Evolutionary conservation across 176 grass and related monocot genomes (phyloP), one percentile per base, ranked within the genome.

Genomic region (Carex littledalei): DNA sequence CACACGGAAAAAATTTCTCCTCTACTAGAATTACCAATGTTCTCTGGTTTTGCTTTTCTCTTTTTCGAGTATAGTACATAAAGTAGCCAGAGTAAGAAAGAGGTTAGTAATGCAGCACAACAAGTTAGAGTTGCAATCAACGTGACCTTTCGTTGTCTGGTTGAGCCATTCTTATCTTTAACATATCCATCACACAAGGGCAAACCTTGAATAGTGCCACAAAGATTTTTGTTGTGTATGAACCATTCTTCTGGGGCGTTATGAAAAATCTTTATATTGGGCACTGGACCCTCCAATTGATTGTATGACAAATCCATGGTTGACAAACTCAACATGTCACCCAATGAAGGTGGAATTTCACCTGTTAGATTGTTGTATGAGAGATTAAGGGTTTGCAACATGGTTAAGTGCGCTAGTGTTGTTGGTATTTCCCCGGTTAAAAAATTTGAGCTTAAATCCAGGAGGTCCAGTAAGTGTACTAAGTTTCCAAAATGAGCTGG

Each of bases 221-320:
- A 87, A 45, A 63, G 61, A 8, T 2, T 20, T 63, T 0, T 1
- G 22, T 63, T 63, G 61, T 63, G 61, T 24, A 26, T 34, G 45
- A 87, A 86, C 85, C 85, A 87, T 12, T 32, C 12, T 5, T 41
- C 5, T 14, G n/a, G 26, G 4, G 77, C 63, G 3, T 50, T 81
- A 24, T 2, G 14, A 45, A 87, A 60, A 60, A 86, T 13, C 0
- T 6, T 6, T 17, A 6, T 71, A 3, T 57, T 35, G 3, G 89
- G 89, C 22, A 88, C 0, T 6, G 71, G 50, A n/a, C 90, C 90
- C 39, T 88, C 47, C 1, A 91, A 34, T 39, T 85, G 52, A 29
- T 91, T 91, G 82, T 77, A 91, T n/a, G 86, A 85, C 20, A 91
- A 9, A 61, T 91, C 86, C 2, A 91, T 67, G 45, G 43, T 41